Evolutionary conservation across 2,329 filamentous ascomycete species (phyloP).

Genomic region (Zymoseptoria pseudotritici): DNA sequence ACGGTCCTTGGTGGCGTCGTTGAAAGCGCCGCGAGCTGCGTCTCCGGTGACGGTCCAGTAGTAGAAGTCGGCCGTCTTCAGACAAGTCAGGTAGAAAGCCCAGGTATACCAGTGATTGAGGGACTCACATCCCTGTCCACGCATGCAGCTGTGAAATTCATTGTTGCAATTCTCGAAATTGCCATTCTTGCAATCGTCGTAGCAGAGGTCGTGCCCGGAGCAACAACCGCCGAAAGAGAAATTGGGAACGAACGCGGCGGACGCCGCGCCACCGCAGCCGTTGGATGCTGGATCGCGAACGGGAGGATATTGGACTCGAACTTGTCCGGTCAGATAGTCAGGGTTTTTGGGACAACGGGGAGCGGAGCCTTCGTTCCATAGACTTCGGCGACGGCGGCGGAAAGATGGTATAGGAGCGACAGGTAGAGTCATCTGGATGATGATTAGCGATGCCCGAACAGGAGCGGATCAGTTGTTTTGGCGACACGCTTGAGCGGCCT

Average conservation of each 20-base stretch:
- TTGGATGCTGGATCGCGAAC: not conserved
- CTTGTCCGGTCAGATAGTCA: not conserved
- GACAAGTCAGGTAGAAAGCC: not conserved
- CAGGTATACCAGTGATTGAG: constrained; percentile 2
- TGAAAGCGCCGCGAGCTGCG: not conserved
- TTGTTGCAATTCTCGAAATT: constrained; percentile 6
- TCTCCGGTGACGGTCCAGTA: not conserved
- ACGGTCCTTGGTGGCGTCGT: constrained; percentile 1
- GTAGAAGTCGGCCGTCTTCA: constrained; percentile 6
- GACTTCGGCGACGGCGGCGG: not conserved
- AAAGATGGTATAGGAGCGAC: not conserved
- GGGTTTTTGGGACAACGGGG: constrained; percentile 1
- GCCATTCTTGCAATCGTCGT: constrained; percentile 5
- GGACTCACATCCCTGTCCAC: not conserved
- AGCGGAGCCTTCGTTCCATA: not conserved
- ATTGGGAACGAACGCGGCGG: constrained; percentile 1
- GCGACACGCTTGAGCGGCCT: no score
- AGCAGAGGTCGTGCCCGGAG: constrained; percentile 4
- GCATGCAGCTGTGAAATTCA: constrained; percentile 1
- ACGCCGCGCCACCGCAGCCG: constrained; percentile 4
- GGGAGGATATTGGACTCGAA: not conserved
- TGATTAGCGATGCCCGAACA: not conserved
- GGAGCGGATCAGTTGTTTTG: no score
- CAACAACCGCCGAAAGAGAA: constrained; percentile 6
- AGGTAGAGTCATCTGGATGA: not conserved